phyloP scores from a whole-genome alignment of 2,329 filamentous ascomycete species.

The Beauveria caledonica region DNA sequence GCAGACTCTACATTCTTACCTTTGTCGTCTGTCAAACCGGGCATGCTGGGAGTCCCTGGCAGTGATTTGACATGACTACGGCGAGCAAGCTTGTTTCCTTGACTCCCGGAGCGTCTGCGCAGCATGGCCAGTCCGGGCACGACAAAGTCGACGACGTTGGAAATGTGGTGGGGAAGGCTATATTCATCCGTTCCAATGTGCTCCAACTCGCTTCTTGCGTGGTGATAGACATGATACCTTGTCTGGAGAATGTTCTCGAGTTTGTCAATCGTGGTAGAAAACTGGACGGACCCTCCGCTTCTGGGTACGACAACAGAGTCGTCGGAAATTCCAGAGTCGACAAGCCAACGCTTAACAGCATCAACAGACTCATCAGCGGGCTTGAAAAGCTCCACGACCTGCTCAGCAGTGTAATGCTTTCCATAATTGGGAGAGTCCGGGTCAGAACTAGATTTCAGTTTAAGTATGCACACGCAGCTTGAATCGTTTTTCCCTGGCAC shows the following conservation, averaged over 20 bases:
- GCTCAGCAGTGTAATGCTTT: slow-evolving; percentile 15
- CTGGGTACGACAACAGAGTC: slow-evolving; percentile 39
- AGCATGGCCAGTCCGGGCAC: slow-evolving; percentile 29
- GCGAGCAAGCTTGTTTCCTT: neutral
- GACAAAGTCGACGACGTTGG: slow-evolving; percentile 31
- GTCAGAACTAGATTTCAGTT: neutral
- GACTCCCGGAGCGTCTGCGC: neutral
- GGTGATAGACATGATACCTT: slow-evolving; percentile 42
- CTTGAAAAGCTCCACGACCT: neutral
- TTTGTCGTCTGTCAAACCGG: neutral
- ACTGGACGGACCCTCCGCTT: slow-evolving; percentile 35
- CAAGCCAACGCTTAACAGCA: slow-evolving; percentile 44
- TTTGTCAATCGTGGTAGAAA: slow-evolving; percentile 11
- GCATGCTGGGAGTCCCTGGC: neutral
- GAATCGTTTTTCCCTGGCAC: neutral
- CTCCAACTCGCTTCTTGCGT: slow-evolving; percentile 22
- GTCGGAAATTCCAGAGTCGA: slow-evolving; percentile 37
- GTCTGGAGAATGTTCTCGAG: slow-evolving; percentile 44
- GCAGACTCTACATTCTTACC: neutral
- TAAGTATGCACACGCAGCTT: neutral
- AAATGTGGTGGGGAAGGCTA: slow-evolving; percentile 27
- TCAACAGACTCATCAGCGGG: slow-evolving; percentile 32
- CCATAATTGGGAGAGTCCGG: neutral
- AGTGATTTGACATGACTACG: neutral
- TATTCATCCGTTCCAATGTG: slow-evolving; percentile 31